Conservation (phyloP, 2,329 filamentous ascomycete genomes). For the Alternaria infectoria region DNA sequence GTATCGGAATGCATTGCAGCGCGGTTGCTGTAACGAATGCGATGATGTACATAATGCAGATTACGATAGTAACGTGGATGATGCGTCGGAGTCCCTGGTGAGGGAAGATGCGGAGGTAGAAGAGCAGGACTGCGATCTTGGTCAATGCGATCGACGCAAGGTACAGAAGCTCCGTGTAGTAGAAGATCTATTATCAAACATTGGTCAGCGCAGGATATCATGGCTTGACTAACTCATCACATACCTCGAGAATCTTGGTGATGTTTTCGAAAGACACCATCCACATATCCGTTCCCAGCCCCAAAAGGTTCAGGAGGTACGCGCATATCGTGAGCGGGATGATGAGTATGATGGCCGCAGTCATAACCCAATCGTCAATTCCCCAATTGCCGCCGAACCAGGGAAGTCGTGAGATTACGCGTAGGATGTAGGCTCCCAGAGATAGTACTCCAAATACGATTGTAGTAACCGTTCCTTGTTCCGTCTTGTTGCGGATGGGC, state of each 20-base stretch:
- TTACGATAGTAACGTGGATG: conserved; percentile 21
- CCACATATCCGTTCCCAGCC: conserved; percentile 61
- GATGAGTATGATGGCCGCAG: conserved; percentile 11
- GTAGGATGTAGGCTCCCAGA: conserved; percentile 37
- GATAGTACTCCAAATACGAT: conserved; percentile 45
- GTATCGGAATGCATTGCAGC: conserved; percentile 31
- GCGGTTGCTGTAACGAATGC: conserved; percentile 22
- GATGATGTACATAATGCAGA: conserved; percentile 26
- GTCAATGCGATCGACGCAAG: conserved; percentile 26
- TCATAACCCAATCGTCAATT: conserved; percentile 50
- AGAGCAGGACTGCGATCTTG: conserved; percentile 39
- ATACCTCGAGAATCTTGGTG: conserved; percentile 50
- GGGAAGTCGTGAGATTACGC: conserved; percentile 45
- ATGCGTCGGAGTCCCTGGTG: conserved; percentile 18
- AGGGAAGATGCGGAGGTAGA: conserved; percentile 42
- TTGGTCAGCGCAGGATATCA: neutral
- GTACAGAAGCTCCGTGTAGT: conserved; percentile 30
- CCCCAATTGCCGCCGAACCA: conserved; percentile 48
- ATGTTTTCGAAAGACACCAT: conserved; percentile 53
- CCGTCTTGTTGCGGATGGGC: conserved; percentile 45
- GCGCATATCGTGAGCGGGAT: conserved; percentile 23
- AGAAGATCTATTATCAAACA: conserved; percentile 22
- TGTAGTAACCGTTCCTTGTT: conserved; percentile 45
- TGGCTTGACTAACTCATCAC: no score
- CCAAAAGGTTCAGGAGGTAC: conserved; percentile 40